A percentile compares a stretch with the other conserved stretches of the same genome.
Conservation (phyloP, 257 asterid genomes). For the Nicotiana paniculata region DNA sequence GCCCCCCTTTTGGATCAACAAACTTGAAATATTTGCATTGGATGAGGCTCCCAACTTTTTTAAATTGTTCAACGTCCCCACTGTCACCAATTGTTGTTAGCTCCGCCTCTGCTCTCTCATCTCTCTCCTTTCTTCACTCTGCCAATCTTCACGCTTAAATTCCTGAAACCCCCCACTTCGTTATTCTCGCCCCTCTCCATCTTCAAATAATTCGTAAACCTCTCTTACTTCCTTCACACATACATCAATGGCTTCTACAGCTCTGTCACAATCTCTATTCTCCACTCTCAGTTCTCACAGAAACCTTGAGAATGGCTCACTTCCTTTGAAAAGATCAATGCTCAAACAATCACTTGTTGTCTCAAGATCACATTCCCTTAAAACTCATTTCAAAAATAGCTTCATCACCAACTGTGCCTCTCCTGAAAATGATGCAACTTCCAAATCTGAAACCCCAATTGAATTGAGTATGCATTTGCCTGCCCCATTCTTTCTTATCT, state of each 20-base stretch:
- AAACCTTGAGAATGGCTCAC: conserved; percentile 14
- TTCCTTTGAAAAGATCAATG: conserved; percentile 5
- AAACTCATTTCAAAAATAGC: conserved; percentile 25
- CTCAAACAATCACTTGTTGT: conserved; percentile 22
- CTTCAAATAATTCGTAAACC: not conserved
- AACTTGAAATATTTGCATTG: no score
- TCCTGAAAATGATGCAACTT: conserved; percentile 21
- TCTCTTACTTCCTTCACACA: not conserved
- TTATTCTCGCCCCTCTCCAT: not conserved
- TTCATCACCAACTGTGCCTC: conserved; percentile 31
- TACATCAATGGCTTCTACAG: conserved; percentile 54
- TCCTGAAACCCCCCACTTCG: not conserved
- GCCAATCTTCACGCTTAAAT: no score
- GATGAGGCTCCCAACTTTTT: no score
- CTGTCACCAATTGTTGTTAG: not conserved
- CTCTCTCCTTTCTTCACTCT: not conserved
- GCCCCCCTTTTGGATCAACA: no score
- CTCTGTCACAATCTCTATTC: conserved; percentile 41
- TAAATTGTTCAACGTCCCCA: not conserved
- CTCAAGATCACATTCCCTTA: conserved; percentile 35
- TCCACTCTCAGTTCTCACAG: conserved; percentile 19
- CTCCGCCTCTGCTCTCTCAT: not conserved
- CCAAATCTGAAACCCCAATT: conserved; percentile 50
- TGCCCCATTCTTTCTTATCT: not conserved
- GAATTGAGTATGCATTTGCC: conserved; percentile 53